Conservation (phyloP, 2,329 filamentous ascomycete genomes). For the Rugonectria rugulosa region DNA sequence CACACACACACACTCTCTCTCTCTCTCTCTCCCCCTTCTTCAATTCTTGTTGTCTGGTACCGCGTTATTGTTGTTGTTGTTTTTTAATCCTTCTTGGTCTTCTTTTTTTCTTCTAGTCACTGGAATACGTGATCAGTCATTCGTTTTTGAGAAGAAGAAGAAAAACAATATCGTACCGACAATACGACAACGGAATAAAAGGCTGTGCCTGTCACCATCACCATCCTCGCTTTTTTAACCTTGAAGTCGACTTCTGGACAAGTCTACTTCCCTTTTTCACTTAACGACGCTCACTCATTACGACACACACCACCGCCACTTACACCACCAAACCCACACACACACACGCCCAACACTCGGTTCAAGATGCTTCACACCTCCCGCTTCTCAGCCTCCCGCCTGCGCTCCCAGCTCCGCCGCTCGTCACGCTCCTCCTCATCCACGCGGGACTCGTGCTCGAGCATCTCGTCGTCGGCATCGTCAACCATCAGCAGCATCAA, state of each 20-base stretch:
- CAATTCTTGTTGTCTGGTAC: not conserved
- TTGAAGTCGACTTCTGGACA: conserved; percentile 34
- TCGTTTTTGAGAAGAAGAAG: no score
- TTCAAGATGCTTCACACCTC: conserved; percentile 39
- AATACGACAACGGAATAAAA: conserved; percentile 17
- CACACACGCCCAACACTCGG: not conserved
- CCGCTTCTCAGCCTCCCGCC: conserved; percentile 58
- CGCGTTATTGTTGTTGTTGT: not conserved
- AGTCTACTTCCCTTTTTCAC: conserved; percentile 15
- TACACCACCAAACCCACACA: not conserved
- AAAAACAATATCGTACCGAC: no score
- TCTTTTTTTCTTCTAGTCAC: conserved; percentile 14
- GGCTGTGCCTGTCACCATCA: conserved; percentile 35
- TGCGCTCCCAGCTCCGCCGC: conserved; percentile 57
- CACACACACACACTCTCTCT: no score
- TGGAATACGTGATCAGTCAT: conserved; percentile 26
- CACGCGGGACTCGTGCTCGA: conserved; percentile 47
- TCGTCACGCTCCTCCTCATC: conserved; percentile 59
- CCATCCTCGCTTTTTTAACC: conserved; percentile 11
- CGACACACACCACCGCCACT: not conserved
- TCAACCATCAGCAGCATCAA: no score
- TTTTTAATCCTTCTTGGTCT: not conserved
- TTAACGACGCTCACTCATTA: not conserved
- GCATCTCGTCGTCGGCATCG: conserved; percentile 54
- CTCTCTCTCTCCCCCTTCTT: no score